Evolutionary conservation across 2,329 filamentous ascomycete genomes (phyloP).

Genomic region (Calonectria honghensis): DNA sequence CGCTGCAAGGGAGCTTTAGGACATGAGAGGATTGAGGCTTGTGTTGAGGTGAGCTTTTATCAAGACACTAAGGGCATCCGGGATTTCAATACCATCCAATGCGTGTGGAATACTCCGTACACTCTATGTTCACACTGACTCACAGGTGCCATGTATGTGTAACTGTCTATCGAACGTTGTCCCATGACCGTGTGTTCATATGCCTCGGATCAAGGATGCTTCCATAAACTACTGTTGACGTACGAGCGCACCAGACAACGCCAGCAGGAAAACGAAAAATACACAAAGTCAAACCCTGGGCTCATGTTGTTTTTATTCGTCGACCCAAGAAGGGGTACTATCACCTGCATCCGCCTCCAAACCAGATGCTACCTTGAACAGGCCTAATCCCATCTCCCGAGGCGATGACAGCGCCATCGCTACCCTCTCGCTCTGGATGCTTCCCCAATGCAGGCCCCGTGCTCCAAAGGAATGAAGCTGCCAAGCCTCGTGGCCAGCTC

Average conservation of each 20-base stretch:
- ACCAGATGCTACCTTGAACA: slow-evolving; percentile 17
- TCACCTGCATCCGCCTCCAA: slow-evolving; percentile 12
- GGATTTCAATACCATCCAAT: neutral
- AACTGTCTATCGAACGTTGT: neutral
- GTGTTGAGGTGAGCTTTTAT: too few species aligned
- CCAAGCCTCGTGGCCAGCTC: slow-evolving; percentile 35
- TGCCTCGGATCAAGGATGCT: neutral
- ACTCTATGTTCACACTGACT: neutral
- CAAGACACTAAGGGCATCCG: neutral
- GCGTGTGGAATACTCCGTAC: neutral
- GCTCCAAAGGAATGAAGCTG: slow-evolving; percentile 28
- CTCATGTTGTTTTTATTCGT: slow-evolving; percentile 3
- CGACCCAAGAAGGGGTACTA: slow-evolving; percentile 3
- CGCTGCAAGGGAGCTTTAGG: neutral
- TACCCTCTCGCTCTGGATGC: slow-evolving; percentile 16
- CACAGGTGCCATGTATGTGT: neutral
- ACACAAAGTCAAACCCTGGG: too few species aligned
- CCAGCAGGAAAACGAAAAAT: neutral
- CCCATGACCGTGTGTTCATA: neutral
- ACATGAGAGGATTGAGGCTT: neutral
- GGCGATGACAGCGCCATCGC: slow-evolving; percentile 6
- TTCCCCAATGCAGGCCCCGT: slow-evolving; percentile 6
- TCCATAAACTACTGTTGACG: neutral
- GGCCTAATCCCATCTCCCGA: slow-evolving; percentile 20
- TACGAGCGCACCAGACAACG: neutral